Percentiles rank a stretch among this genome's conserved stretches.
Evolutionary conservation across 164 flowering plant genomes (phyloP).

Genomic region (Vitis rupestris): DNA sequence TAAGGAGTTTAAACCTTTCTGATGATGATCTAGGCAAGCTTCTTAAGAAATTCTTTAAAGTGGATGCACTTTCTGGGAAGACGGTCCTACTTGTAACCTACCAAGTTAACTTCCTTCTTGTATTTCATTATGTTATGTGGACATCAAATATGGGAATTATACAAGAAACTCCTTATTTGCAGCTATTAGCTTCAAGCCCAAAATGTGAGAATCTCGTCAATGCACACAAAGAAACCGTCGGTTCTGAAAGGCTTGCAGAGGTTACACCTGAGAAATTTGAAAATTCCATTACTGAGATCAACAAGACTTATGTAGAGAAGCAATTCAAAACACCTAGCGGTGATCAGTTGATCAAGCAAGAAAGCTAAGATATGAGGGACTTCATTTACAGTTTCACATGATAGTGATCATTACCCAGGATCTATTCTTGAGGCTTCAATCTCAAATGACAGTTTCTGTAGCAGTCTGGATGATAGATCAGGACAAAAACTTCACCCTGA

Average conservation of each 20-base stretch:
- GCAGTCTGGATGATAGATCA: slow-evolving; percentile 60
- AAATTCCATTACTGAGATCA: slow-evolving; percentile 26
- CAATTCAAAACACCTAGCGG: slow-evolving; percentile 18
- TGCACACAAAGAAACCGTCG: slow-evolving; percentile 48
- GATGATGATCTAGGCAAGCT: too few relatives aligned
- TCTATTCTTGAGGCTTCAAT: slow-evolving; percentile 88
- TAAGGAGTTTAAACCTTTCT: too few relatives aligned
- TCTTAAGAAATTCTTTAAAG: too few relatives aligned
- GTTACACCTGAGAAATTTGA: slow-evolving; percentile 12
- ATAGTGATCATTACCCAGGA: slow-evolving; percentile 62
- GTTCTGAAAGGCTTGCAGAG: slow-evolving; percentile 30
- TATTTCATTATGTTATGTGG: slow-evolving; percentile 12
- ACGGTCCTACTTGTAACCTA: slow-evolving; percentile 29
- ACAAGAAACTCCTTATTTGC: slow-evolving; percentile 31
- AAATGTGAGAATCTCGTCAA: slow-evolving; percentile 42
- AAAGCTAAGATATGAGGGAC: slow-evolving; percentile 38
- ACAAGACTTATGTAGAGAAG: slow-evolving; percentile 19
- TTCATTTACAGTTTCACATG: slow-evolving; percentile 19
- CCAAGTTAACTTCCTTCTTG: slow-evolving; percentile 30
- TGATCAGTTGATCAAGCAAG: slow-evolving; percentile 42
- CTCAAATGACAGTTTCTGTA: slow-evolving; percentile 71
- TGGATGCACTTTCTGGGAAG: slow-evolving; percentile 28
- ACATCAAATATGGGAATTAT: slow-evolving; percentile 44
- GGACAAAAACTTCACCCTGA: slow-evolving; percentile 41
- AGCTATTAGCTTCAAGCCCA: slow-evolving; percentile 29